These are phyloP conservation scores for Aegilops speltoides DNA, from an alignment of 176 grass and related monocot species.

Conservation along the genomic window DNA sequence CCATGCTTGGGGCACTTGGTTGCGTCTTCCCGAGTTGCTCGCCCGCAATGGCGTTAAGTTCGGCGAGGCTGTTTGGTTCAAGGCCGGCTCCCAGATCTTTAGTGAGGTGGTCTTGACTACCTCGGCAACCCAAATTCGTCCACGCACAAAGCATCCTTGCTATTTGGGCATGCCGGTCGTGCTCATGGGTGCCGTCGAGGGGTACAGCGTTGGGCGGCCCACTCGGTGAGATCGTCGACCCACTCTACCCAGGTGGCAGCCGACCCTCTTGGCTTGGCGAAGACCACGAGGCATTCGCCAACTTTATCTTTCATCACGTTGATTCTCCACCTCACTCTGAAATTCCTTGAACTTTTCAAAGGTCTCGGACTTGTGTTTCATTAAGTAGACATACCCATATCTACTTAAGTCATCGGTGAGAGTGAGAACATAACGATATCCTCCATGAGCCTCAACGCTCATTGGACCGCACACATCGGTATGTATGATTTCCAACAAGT, in stretches of 20 bases:
- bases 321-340: too few relatives aligned
- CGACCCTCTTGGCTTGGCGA: background rate
- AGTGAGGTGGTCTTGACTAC: conserved; percentile 1
- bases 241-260: background rate
- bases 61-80: background rate
- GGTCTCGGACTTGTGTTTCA: too few relatives aligned
- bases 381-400: too few relatives aligned
- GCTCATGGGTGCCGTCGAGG: background rate
- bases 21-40: background rate
- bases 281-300: background rate
- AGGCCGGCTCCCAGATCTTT: background rate
- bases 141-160: background rate
- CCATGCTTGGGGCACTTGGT: background rate
- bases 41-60: background rate
- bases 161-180: background rate
- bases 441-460: too few relatives aligned
- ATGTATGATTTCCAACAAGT: too few relatives aligned
- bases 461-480: too few relatives aligned
- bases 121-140: background rate
- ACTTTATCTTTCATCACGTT: too few relatives aligned
- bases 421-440: too few relatives aligned
- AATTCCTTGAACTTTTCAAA: too few relatives aligned
- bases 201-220: background rate
- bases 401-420: too few relatives aligned
- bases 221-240: background rate